Conservation (phyloP, 306 rosid genomes). For the Sindora glabra region DNA sequence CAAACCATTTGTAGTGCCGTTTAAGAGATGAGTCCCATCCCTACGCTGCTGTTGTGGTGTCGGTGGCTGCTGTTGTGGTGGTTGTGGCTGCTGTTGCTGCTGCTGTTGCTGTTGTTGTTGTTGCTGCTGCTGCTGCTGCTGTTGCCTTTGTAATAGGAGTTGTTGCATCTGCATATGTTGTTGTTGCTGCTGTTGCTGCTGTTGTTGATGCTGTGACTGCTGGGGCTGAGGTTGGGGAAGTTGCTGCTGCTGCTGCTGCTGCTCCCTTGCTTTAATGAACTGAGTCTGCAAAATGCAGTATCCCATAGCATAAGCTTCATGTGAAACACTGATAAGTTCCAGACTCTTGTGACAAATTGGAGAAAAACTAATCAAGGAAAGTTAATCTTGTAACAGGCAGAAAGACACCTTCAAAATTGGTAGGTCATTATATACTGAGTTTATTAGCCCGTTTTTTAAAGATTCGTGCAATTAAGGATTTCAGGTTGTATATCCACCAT, state of each 20-base stretch:
- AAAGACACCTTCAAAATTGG: neutral
- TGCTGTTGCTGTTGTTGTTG: constrained; percentile 61
- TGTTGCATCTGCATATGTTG: constrained; percentile 85
- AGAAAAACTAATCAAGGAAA: neutral
- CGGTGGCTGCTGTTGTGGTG: constrained; percentile 36
- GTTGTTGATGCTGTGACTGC: constrained; percentile 39
- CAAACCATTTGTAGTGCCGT: constrained; percentile 81
- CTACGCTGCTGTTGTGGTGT: constrained; percentile 70
- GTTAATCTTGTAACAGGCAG: neutral
- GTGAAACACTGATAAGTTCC: no score
- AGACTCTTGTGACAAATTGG: no score
- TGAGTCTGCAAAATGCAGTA: constrained; percentile 62
- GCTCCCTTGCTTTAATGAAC: constrained; percentile 83
- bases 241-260: constrained; percentile 69
- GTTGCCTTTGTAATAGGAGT: constrained; percentile 62
- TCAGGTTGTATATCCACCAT: neutral
- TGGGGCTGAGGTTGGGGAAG: constrained; percentile 35
- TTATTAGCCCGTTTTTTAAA: neutral
- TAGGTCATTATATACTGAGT: no score
- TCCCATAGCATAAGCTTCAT: constrained; percentile 26
- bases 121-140: constrained; percentile 53
- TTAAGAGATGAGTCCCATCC: constrained; percentile 78
- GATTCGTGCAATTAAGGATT: neutral
- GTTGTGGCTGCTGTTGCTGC: constrained; percentile 40
- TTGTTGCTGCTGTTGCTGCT: constrained; percentile 59